These are phyloP conservation scores for Psidium friedrichsthalianum DNA, from an alignment of 345 rosid species.

Conservation along the genomic window DNA sequence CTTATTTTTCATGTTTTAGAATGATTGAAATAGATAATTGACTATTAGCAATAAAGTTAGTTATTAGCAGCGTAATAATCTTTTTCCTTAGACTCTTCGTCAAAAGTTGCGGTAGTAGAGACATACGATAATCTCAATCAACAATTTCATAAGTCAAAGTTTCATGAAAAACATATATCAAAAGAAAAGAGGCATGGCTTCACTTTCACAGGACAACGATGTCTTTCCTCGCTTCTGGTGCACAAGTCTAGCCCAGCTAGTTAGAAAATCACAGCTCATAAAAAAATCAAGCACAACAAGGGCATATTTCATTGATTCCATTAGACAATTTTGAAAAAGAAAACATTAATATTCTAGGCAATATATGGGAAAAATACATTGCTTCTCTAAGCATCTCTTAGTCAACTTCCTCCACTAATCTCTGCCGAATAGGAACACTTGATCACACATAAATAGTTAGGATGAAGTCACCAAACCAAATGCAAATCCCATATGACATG, in stretches of 20 bases:
- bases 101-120: too few relatives aligned
- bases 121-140: too few relatives aligned
- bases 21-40: too few relatives aligned
- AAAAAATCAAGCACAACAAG: not conserved
- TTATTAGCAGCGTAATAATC: too few relatives aligned
- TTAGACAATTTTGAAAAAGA: not conserved
- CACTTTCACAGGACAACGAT: slow-evolving; percentile 8
- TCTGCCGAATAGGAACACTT: slow-evolving; percentile 33
- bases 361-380: slow-evolving; percentile 91
- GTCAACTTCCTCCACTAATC: slow-evolving; percentile 83
- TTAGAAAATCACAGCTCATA: not conserved
- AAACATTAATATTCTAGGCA: slow-evolving; percentile 22
- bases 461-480: not conserved
- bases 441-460: not conserved
- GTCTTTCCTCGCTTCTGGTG: slow-evolving; percentile 58
- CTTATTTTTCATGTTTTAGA: too few relatives aligned
- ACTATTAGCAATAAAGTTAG: too few relatives aligned
- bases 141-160: not conserved
- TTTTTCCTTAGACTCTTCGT: too few relatives aligned
- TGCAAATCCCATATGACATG: too few relatives aligned
- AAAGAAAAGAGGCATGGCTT: too few relatives aligned
- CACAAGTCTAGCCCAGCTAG: slow-evolving; percentile 62
- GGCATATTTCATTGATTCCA: not conserved
- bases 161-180: too few relatives aligned
- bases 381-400: slow-evolving; percentile 90